phyloP scores from a whole-genome alignment of 257 asterid genomes.

The Haberlea rhodopensis region DNA sequence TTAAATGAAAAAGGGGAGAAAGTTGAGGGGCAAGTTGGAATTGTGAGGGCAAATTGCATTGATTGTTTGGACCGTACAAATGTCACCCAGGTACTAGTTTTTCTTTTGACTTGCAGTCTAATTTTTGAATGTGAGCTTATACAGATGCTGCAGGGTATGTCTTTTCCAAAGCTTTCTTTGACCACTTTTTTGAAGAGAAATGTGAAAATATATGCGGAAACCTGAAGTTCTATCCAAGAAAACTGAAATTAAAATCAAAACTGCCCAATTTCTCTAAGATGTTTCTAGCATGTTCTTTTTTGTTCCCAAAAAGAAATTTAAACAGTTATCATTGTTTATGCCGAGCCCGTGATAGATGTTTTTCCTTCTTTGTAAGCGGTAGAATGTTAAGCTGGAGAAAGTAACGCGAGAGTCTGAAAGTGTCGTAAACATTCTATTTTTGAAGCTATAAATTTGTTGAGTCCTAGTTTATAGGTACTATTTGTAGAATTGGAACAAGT shows the following conservation, averaged over 20 bases:
- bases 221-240: not conserved
- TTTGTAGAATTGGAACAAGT: not conserved
- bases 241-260: not conserved
- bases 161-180: not conserved
- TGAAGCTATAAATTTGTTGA: too few relatives aligned
- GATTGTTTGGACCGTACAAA: slow-evolving; percentile 98
- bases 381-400: not conserved
- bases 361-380: not conserved
- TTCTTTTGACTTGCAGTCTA: not conserved
- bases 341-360: not conserved
- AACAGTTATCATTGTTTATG: not conserved
- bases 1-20: slow-evolving; percentile 80
- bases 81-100: slow-evolving; percentile 76
- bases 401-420: not conserved
- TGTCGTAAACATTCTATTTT: not conserved
- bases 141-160: not conserved
- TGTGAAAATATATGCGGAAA: not conserved
- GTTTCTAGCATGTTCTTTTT: not conserved
- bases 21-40: slow-evolving; percentile 73
- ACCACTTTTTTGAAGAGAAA: not conserved
- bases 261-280: not conserved
- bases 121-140: not conserved
- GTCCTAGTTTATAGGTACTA: not conserved
- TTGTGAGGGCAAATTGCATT: slow-evolving; percentile 86
- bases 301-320: too few relatives aligned